Base-by-base conservation (phyloP, 345 rosid species). In the Orychophragmus violaceus region DNA sequence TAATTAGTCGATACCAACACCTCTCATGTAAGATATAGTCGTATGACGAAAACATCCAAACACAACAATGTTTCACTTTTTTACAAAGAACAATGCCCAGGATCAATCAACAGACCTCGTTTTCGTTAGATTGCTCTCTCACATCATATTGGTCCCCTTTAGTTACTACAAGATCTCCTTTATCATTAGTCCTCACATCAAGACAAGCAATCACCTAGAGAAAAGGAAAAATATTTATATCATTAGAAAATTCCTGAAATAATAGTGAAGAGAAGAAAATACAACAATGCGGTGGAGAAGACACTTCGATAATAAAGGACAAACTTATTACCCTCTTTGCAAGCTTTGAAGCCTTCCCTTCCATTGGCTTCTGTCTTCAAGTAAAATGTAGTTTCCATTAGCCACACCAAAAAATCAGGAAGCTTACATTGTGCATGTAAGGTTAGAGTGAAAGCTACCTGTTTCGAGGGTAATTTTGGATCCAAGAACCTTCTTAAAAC, bases 141-240 rank as follows among this genome's bases (percentile, higher is more conserved):
- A 95, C 96, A 79, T 91, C 94, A 54, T 88, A 94, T 57, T 87
- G 99, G 73, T 94, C 96, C 46, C 99, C 97, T 83, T 94, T 94
- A 75, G 99, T 88, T 36, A 94, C 97, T 70, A 90, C 93, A 69
- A 94, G 97, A 81, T 94, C 97, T 72, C 97, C 97, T 66, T 88
- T 78, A 74, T 90, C 99, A 74, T 94, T 90, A 48, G 86, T 46
- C 76, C 97, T 90, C 73, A 94, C 99, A 83, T 94, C 97, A 79
- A 94, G 95, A 76, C 99, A 94, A 82, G 96, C 95, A 77, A 95
- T 89, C 66, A 95, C 96, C 96, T 95, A 70, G 55, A 70, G 51
- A 17, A 75, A 59, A 3, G 6, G 17, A 3, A 41, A 8, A 19
- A 61, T 6, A 42, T 42, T 14, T 39, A 16, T 44, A 24, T 59